phyloP scores from a whole-genome alignment of 345 rosid species.

The Eucalyptus pumila region DNA sequence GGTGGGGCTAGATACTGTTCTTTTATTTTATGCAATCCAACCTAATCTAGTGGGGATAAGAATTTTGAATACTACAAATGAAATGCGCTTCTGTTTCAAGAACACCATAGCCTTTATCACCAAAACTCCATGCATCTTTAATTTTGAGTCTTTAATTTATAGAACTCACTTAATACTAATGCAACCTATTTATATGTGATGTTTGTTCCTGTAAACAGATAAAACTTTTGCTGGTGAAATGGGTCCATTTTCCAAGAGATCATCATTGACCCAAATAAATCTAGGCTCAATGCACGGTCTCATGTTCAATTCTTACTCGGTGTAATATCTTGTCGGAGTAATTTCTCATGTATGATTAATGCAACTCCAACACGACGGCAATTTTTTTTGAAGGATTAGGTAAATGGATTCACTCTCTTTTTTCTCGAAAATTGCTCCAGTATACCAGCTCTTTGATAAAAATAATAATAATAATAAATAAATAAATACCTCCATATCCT shows the following conservation, averaged over 20 bases:
- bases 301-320: rapidly evolving
- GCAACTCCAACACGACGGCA: too few relatives aligned
- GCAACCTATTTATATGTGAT: not conserved
- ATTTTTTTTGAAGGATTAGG: not conserved
- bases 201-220: not conserved
- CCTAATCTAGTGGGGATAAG: not conserved
- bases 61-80: not conserved
- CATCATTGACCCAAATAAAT: not conserved
- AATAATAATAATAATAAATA: too few relatives aligned
- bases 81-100: not conserved
- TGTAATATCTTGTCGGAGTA: not conserved
- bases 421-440: not conserved
- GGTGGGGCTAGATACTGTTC: too few relatives aligned
- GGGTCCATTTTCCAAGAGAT: not conserved
- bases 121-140: not conserved
- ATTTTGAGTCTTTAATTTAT: not conserved
- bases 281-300: not conserved
- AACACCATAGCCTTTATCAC: not conserved
- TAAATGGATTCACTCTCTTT: not conserved
- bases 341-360: not conserved
- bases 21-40: not conserved
- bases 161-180: not conserved
- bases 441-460: too few relatives aligned
- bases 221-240: not conserved
- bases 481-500: too few relatives aligned